A percentile compares a stretch with the other conserved stretches of the same genome.
Conservation (phyloP, 2,329 filamentous ascomycete genomes). For the Dothiorella sarmentorum region DNA sequence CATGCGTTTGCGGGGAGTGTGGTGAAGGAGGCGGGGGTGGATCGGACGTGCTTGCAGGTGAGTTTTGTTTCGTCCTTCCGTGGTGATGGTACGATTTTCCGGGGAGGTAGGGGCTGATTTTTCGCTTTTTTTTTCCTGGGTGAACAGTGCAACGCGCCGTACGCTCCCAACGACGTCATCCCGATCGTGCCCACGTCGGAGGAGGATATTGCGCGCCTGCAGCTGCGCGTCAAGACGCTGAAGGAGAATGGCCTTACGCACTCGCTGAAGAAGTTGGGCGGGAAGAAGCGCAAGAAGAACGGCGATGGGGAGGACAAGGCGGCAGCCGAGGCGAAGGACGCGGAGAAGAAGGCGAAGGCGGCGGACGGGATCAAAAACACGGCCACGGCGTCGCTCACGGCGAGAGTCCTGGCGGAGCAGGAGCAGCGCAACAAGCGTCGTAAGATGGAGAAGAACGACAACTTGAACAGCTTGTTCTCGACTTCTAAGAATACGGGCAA, state of each 20-base stretch:
- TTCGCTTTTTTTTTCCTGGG: no score
- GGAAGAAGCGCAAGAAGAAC: constrained; percentile 56
- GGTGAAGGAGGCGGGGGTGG: constrained; percentile 71
- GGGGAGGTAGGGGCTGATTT: no score
- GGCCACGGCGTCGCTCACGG: constrained; percentile 78
- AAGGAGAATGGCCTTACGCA: constrained; percentile 73
- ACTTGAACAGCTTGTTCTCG: constrained; percentile 48
- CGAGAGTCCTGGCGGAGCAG: constrained; percentile 82
- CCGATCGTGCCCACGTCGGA: constrained; percentile 71
- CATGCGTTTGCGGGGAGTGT: constrained; percentile 89
- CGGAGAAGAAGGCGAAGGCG: constrained; percentile 12
- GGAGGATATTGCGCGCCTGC: constrained; percentile 66
- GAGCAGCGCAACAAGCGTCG: constrained; percentile 75
- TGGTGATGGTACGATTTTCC: background rate
- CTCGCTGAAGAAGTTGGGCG: constrained; percentile 74
- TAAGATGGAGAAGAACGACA: constrained; percentile 59
- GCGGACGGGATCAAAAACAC: constrained; percentile 76
- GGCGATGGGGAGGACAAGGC: constrained; percentile 31
- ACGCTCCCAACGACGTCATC: constrained; percentile 73
- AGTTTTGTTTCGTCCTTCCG: constrained; percentile 17
- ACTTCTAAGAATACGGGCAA: constrained; percentile 37
- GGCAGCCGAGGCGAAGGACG: constrained; percentile 18
- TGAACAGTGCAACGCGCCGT: constrained; percentile 67
- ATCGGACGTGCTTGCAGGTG: constrained; percentile 55
- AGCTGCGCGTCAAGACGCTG: constrained; percentile 65